A percentile compares a stretch with the other conserved stretches of the same genome.
These are phyloP conservation scores for cucumber (Cucumis sativus) DNA, from an alignment of 306 rosid species.

Conservation along the genomic window Cucumber_9930_V3 NC_026656.2:9143501-9144000, in stretches of 20 bases:
- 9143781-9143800: not conserved
- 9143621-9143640: slow-evolving; percentile 49
- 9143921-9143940: not conserved
- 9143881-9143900: not conserved
- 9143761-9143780: slow-evolving; percentile 2
- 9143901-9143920: not conserved
- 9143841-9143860: not conserved
- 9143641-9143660: slow-evolving; percentile 53
- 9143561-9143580: slow-evolving; percentile 23
- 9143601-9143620: slow-evolving; percentile 41
- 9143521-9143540: not conserved
- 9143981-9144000: too few species aligned
- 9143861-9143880: not conserved
- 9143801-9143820: not conserved
- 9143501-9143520: not conserved
- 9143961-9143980: too few species aligned
- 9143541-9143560: not conserved
- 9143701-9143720: slow-evolving; percentile 35
- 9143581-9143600: slow-evolving; percentile 43
- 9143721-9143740: slow-evolving; percentile 27
- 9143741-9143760: slow-evolving; percentile 37
- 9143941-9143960: not conserved
- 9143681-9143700: slow-evolving; percentile 73
- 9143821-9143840: not conserved
- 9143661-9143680: slow-evolving; percentile 70